These are phyloP conservation scores for Leishmania amazonensis DNA, from an alignment of 208 protist genomes.

Conservation along the genomic window DNA sequence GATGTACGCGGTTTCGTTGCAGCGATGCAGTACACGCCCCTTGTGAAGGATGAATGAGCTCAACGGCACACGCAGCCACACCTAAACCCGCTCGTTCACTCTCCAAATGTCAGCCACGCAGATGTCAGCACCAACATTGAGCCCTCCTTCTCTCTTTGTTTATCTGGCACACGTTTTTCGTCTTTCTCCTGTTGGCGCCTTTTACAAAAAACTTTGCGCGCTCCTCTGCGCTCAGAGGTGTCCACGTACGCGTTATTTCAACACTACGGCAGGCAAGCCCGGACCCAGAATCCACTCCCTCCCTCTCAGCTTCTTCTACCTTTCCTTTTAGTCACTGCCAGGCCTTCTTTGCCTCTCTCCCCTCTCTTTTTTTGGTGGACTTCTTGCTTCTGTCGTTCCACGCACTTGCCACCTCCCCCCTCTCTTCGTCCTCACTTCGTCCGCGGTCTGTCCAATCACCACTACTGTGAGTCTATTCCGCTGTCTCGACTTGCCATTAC, in stretches of 20 bases:
- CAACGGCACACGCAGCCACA: background rate
- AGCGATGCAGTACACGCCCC: background rate
- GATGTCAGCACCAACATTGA: background rate
- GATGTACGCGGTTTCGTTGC: background rate
- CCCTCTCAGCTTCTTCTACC: background rate
- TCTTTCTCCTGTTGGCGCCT: background rate
- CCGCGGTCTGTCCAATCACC: background rate
- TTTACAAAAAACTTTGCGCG: background rate
- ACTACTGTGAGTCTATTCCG: background rate
- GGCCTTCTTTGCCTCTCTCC: background rate
- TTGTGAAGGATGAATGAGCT: background rate
- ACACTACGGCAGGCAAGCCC: background rate
- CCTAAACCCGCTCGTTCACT: background rate
- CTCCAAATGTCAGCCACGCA: background rate
- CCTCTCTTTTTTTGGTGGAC: slow-evolving; percentile 1
- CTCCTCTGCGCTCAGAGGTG: background rate
- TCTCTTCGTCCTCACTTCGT: background rate
- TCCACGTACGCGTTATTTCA: background rate
- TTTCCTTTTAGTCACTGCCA: background rate
- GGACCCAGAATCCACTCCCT: background rate
- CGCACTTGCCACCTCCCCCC: background rate
- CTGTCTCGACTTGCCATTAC: background rate
- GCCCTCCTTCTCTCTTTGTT: background rate
- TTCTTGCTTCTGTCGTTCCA: background rate
- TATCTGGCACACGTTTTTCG: background rate